Conservation (phyloP, 768 basidiomycete genomes). For the Rhizopogon sp. region DNA sequence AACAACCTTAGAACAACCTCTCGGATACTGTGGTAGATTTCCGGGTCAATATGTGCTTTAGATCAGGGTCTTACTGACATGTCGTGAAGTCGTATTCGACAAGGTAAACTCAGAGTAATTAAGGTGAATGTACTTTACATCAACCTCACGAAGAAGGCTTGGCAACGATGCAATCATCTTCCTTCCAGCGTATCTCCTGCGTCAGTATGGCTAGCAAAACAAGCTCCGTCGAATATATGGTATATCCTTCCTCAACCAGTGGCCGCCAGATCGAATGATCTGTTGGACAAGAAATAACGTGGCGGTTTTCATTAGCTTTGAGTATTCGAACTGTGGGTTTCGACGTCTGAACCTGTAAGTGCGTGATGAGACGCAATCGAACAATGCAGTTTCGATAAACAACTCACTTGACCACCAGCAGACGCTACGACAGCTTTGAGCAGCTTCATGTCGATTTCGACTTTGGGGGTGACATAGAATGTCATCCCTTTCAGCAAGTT, state of each 20-base stretch:
- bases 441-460: slow-evolving; percentile 52
- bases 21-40: no score
- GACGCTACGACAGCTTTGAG: slow-evolving; percentile 66
- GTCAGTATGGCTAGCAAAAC: slow-evolving; percentile 58
- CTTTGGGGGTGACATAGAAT: slow-evolving; percentile 73
- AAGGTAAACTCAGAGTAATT: no score
- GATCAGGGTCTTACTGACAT: no score
- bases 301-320: slow-evolving; percentile 42
- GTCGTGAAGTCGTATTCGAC: no score
- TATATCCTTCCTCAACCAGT: slow-evolving; percentile 42
- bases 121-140: not conserved
- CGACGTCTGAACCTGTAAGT: slow-evolving; percentile 35
- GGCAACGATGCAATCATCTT: slow-evolving; percentile 18
- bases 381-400: not conserved
- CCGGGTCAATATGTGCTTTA: no score
- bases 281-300: slow-evolving; percentile 61
- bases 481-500: slow-evolving; percentile 58
- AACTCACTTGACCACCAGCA: slow-evolving; percentile 64
- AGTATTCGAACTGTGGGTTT: slow-evolving; percentile 54
- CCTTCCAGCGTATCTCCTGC: slow-evolving; percentile 66
- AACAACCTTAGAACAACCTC: no score
- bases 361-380: not conserved
- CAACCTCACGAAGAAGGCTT: not conserved
- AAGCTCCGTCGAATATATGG: slow-evolving; percentile 68
- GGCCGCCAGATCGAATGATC: slow-evolving; percentile 67